Base-by-base conservation (phyloP, 495 filamentous ascomycete species). In the Penicillium odoratum region DNA sequence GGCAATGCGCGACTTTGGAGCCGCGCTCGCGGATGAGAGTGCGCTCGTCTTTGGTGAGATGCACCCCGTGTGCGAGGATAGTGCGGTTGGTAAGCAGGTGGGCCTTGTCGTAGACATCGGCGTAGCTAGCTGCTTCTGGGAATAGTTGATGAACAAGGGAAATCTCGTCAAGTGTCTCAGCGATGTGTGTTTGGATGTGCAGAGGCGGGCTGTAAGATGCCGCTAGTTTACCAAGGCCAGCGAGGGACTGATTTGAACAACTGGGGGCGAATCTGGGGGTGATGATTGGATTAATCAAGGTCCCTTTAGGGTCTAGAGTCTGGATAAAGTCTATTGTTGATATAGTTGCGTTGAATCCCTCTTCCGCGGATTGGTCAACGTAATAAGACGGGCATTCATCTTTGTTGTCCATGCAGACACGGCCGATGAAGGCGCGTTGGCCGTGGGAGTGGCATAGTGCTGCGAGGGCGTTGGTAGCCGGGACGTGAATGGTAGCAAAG, bases 341-440 rank as follows among this genome's bases (percentile, higher is more conserved):
- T 18, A 71, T 70, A 1, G 88, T 89, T 25, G 79, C 81, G 6
- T 67, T 66, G 4, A 93, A 48, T 0, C 84, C 78, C 15, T 75
- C 63, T 3, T 80, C 79, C 2, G 85, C 66, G 28, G 79, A 81
- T 11, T 74, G 79, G 69, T 98, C 93, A 21, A 80, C 78, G 76
- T 96, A 96, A 73, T 85, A 86, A 7, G 80, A 77, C 0, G 92
- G 92, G 30, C 81, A 83, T 31, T 88, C 66, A 28, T 74, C 60
- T 4, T 71, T 65, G 47, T 75, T 76, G 71, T 97, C 90, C 93
- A 98, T 98, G 79, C 91, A 95, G 34, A 91, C 87, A 53, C 93
- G 85, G 52, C 93, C 93, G 54, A 98, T 81, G 63, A 97, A 89
- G 33, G 93, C 93, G 54, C 93, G 83, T 71, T 97, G 94, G 46